Percentiles rank a stretch among this genome's conserved stretches.
phyloP scores from a whole-genome alignment of 495 filamentous ascomycete species.

The Podospora anserina region DNA sequence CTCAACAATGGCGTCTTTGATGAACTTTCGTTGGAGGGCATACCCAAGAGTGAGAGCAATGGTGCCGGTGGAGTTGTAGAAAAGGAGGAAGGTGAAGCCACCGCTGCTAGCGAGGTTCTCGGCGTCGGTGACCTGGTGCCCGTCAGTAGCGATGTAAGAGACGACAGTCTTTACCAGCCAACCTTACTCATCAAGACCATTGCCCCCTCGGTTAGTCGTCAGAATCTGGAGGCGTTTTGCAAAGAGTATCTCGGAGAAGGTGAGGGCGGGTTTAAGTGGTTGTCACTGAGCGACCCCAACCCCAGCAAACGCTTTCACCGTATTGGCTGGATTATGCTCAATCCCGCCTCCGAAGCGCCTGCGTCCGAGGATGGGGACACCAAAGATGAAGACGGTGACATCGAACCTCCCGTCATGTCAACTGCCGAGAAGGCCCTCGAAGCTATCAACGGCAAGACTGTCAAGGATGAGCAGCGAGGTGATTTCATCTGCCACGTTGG shows the following conservation, averaged over 20 bases:
- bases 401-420: conserved; percentile 37
- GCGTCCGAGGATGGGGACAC: conserved; percentile 63
- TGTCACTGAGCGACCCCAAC: conserved; percentile 93
- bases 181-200: conserved; percentile 97
- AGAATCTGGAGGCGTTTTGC: conserved; percentile 86
- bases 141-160: conserved; percentile 72
- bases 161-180: conserved; percentile 78
- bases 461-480: conserved; percentile 85
- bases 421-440: conserved; percentile 84
- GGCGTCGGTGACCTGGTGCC: conserved; percentile 87
- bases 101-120: conserved; percentile 84
- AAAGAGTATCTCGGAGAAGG: conserved; percentile 85
- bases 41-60: conserved; percentile 90
- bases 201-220: conserved; percentile 91
- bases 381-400: conserved; percentile 50
- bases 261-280: conserved; percentile 84
- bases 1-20: conserved; percentile 81
- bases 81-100: conserved; percentile 91
- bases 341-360: conserved; percentile 66
- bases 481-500: conserved; percentile 98
- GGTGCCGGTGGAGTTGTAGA: conserved; percentile 82
- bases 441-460: conserved; percentile 92
- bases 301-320: conserved; percentile 94
- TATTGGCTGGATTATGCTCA: conserved; percentile 96
- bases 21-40: conserved; percentile 90